Base-by-base conservation (phyloP, 1,284 basidiomycete species). In the Fomitopsis palustris region DNA sequence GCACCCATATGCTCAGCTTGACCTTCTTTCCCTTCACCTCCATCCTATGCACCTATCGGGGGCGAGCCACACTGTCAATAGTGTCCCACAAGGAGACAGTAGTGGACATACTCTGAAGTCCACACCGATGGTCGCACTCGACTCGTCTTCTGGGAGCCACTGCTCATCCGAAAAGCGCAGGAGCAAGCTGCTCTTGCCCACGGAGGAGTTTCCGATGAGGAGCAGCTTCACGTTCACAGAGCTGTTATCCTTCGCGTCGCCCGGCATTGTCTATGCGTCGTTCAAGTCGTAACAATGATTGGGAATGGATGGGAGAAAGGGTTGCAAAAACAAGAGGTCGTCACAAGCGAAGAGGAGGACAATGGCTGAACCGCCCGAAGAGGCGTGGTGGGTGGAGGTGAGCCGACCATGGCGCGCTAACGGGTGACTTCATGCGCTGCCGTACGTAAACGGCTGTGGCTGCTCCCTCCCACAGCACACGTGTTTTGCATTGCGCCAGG, bases 141-240 rank as follows among this genome's bases (percentile, higher is more conserved):
- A 88, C 77, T 98, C 96, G 70, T 98, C 96, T 69, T 97, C 93
- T 23, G 92, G 88, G 33, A 98, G 78, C 85, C 96, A 99, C 67
- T 95, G 93, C 75, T 98, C 93, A 71, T 99, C 96, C 3, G 95
- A 96, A 80, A 98, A 99, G 7, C 96, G 84, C 6, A 98, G 78
- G 1, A 99, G 76, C 7, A 99, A 79, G 62, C 93, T 96, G 61
- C 93, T 92, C 81, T 91, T 90, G 67, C 95, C 95, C 17, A 98
- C 95, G 6, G 92, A 93, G 4, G 94, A 94, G 71, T 96, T 95
- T 21, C 95, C 90, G 57, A 91, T 91, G 27, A 91, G 78, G 12
- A 91, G 80, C 3, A 91, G 78, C 73, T 90, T 90, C 71, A 87
- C 84, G 64, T 87, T 86, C 58, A 86, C 77, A 19, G 82, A 80